Conservation (phyloP, 371 early-diverging fungal species). For the Mortierella sp. region DNA sequence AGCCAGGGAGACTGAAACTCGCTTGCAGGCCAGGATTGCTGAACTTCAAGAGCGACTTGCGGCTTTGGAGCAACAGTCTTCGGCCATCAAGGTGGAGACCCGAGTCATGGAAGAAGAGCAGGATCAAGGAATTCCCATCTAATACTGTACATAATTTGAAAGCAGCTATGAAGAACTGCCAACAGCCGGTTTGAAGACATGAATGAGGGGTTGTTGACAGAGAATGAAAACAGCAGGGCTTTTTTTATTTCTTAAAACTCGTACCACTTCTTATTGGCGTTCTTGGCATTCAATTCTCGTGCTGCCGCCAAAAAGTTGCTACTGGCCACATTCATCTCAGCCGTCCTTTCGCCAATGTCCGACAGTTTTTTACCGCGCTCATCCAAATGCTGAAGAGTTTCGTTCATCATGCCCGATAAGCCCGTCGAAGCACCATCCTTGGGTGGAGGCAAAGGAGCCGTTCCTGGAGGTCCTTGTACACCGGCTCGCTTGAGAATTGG, state of each 20-base stretch:
- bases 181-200: background rate
- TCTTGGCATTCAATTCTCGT: conserved; percentile 64
- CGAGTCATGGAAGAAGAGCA: conserved; percentile 10
- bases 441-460: conserved; percentile 10
- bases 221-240: background rate
- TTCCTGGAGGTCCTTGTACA: conserved; percentile 46
- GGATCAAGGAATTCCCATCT: background rate
- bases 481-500: conserved; percentile 34
- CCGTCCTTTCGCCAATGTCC: conserved; percentile 60
- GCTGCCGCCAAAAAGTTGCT: conserved; percentile 64
- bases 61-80: conserved; percentile 19
- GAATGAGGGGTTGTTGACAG: background rate
- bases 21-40: conserved; percentile 26
- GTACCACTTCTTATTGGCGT: conserved; percentile 67
- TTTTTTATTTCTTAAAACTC: conserved; percentile 52
- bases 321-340: conserved; percentile 64
- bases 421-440: conserved; percentile 9
- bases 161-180: background rate
- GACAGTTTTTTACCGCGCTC: conserved; percentile 66
- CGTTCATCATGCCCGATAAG: conserved; percentile 51
- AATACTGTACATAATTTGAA: background rate
- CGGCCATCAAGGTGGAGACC: conserved; percentile 3
- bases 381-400: conserved; percentile 61
- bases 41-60: conserved; percentile 37
- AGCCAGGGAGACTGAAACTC: conserved; percentile 19